phyloP scores from a whole-genome alignment of 1,139 yeast species.

The Taphrina deformans region DNA sequence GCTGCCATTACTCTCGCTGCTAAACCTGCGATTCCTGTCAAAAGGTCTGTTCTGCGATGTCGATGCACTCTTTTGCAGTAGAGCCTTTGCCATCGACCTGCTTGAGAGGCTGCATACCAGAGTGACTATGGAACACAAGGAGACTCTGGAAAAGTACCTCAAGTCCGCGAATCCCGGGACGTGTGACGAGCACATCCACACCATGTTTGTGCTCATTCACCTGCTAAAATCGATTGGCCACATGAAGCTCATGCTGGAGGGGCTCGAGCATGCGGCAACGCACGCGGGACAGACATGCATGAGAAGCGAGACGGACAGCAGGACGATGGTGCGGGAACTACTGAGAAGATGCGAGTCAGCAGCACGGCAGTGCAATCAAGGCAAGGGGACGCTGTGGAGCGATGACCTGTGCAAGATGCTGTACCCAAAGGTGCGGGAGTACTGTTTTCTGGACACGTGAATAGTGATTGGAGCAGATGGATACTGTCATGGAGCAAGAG shows the following conservation, averaged over 20 bases:
- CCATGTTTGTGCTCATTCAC: constrained; percentile 7
- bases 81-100: not conserved
- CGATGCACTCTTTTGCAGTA: not conserved
- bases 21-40: not conserved
- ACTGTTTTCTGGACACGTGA: not conserved
- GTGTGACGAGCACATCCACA: constrained; percentile 7
- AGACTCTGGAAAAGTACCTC: constrained; percentile 12
- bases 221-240: constrained; percentile 4
- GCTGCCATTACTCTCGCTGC: constrained; percentile 2
- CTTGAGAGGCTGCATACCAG: not conserved
- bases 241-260: not conserved
- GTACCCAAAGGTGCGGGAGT: not conserved
- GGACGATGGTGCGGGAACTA: not conserved
- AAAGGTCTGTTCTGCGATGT: not conserved
- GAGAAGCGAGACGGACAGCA: not conserved
- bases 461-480: no score
- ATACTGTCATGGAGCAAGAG: no score
- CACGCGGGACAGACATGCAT: not conserved
- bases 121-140: not conserved
- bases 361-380: not conserved
- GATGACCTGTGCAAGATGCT: constrained; percentile 7
- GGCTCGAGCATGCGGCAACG: not conserved
- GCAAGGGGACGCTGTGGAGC: constrained; percentile 2
- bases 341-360: not conserved
- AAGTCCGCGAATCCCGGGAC: not conserved